Base-by-base conservation (phyloP, 78 protist genomes). In the Isochrysis galbana region DNA sequence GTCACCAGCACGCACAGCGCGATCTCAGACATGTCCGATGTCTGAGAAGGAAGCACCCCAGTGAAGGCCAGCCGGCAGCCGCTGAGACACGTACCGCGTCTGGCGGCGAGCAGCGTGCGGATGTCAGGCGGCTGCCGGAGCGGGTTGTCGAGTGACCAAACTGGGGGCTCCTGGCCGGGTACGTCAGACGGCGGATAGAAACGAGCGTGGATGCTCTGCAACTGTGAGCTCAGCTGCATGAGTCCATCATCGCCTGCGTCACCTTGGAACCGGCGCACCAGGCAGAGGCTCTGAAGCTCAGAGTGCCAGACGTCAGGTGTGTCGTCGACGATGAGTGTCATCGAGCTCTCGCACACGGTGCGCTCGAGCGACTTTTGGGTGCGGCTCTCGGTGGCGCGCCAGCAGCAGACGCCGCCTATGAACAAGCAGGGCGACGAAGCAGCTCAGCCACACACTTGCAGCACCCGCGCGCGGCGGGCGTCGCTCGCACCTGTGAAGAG, bases 241-340 rank as follows among this genome's bases (percentile, higher is more conserved):
- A 70, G 41, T 10, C 80, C 41, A 17, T 70, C 39, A 21, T 70
- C 80, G 2, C 3, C 21, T 19, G 34, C 21, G 80, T 70, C 39
- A 17, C 80, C 80, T 7, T 19, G 17, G 41, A 70, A 70, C 45
- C 80, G 80, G 80, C 80, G 80, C 41, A 34, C 22, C 80, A 69
- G 32, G 77, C 77, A 69, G 17, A 69, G 23, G 77, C 29, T 69
- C 36, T 25, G 36, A 5, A 69, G 77, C 21, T 69, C 77, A n/a
- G n/a, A n/a, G 17, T 26, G 41, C 80, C 80, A 70, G 23, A 70
- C 80, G 41, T 70, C 80, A 19, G 22, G 14, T 2, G 80, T n/a
- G 80, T 70, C 80, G 80, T 70, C 80, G 41, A 70, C 80, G 80
- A 70, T 34, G 80, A 70, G 80, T 41, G 80, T 17, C 80, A 70